These are phyloP conservation scores for Calonectria honghensis DNA, from an alignment of 2,329 filamentous ascomycete genomes.

Conservation along the genomic window DNA sequence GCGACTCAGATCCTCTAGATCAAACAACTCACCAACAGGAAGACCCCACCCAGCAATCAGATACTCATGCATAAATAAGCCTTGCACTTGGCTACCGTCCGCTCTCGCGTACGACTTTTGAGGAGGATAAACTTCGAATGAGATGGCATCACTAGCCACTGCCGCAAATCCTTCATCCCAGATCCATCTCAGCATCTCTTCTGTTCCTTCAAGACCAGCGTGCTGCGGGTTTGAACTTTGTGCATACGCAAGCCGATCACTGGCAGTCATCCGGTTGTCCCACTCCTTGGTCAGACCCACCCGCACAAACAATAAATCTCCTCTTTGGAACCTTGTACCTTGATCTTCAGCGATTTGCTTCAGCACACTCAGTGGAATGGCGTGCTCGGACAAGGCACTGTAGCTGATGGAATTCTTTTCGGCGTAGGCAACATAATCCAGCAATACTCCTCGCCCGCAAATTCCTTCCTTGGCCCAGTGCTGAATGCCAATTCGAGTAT, in stretches of 20 bases:
- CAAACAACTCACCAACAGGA: conserved; percentile 60
- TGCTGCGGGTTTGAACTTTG: conserved; percentile 57
- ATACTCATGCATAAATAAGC: conserved; percentile 65
- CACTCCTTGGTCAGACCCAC: conserved; percentile 56
- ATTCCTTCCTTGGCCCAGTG: conserved; percentile 63
- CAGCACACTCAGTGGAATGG: conserved; percentile 24
- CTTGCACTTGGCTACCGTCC: conserved; percentile 39
- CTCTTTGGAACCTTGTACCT: conserved; percentile 25
- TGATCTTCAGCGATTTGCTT: conserved; percentile 31
- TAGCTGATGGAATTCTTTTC: conserved; percentile 27
- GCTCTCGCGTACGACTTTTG: conserved; percentile 56
- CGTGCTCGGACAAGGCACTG: conserved; percentile 34
- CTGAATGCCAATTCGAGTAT: conserved; percentile 67
- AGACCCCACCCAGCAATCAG: conserved; percentile 68
- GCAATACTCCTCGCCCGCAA: conserved; percentile 36
- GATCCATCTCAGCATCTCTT: conserved; percentile 71
- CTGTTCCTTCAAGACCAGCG: conserved; percentile 68
- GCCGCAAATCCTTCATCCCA: conserved; percentile 74
- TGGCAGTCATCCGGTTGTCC: conserved; percentile 52
- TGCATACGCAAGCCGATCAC: conserved; percentile 70
- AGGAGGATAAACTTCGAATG: conserved; percentile 69
- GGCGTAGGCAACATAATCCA: conserved; percentile 38
- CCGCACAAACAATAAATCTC: conserved; percentile 39
- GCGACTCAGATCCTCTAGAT: conserved; percentile 59
- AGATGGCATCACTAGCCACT: conserved; percentile 72